phyloP scores from a whole-genome alignment of 495 filamentous ascomycete species.

The Lindgomyces ingoldianus region DNA sequence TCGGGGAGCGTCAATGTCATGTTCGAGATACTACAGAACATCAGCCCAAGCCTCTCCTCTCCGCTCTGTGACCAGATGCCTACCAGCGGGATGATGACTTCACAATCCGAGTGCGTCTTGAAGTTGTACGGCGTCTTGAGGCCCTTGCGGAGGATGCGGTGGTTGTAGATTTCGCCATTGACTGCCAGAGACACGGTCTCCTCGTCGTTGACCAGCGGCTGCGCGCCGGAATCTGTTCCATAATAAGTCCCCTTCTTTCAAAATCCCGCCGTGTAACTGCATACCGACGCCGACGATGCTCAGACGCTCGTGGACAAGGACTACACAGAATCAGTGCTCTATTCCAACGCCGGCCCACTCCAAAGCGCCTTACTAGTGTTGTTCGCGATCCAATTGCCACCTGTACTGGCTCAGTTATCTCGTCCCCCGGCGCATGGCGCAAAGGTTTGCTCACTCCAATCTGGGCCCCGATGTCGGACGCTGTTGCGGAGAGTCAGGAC shows the following conservation, averaged over 20 bases:
- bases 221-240: slow-evolving; percentile 79
- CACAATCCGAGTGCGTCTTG: slow-evolving; percentile 97
- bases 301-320: slow-evolving; percentile 94
- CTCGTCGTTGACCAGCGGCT: slow-evolving; percentile 91
- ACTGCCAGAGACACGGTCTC: slow-evolving; percentile 86
- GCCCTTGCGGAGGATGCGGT: slow-evolving; percentile 83
- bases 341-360: neutral
- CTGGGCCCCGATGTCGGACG: slow-evolving; percentile 92
- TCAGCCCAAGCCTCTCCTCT: slow-evolving; percentile 35
- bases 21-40: slow-evolving; percentile 73
- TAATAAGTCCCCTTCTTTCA: slow-evolving; percentile 13
- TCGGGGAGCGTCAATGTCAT: slow-evolving; percentile 91
- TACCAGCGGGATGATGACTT: slow-evolving; percentile 97
- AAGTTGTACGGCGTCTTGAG: slow-evolving; percentile 82
- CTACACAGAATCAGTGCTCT: slow-evolving; percentile 53
- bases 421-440: slow-evolving; percentile 20
- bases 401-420: slow-evolving; percentile 51
- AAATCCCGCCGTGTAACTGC: slow-evolving; percentile 37
- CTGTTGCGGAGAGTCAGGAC: slow-evolving; percentile 50
- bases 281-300: slow-evolving; percentile 96
- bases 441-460: slow-evolving; percentile 80
- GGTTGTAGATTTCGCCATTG: slow-evolving; percentile 99
- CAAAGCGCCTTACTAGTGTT: slow-evolving; percentile 71
- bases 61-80: slow-evolving; percentile 32
- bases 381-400: slow-evolving; percentile 84